phyloP scores from a whole-genome alignment of 352 stramenopile species.

The Blastocystis sp. region DNA sequence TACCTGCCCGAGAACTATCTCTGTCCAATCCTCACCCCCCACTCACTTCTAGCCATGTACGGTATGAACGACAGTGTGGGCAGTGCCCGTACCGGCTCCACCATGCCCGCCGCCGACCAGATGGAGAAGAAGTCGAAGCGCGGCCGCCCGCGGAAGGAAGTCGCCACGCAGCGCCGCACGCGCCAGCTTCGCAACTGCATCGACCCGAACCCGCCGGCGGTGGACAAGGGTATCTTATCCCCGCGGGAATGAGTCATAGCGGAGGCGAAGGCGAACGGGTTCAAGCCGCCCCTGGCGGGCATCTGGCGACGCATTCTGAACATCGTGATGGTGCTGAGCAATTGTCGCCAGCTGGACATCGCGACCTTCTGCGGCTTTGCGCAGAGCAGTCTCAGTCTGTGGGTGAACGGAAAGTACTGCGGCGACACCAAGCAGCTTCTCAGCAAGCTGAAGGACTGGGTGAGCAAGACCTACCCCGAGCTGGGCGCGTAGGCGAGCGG shows the following conservation, averaged over 20 bases:
- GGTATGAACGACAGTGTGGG: not conserved
- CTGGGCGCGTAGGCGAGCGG: conserved; percentile 25
- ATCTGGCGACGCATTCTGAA: conserved; percentile 64
- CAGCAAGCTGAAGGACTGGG: conserved; percentile 59
- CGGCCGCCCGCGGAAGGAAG: conserved; percentile 56
- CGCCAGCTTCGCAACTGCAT: conserved; percentile 36
- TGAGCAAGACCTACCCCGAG: conserved; percentile 54
- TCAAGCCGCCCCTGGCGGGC: conserved; percentile 21
- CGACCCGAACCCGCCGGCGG: conserved; percentile 16
- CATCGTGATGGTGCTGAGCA: conserved; percentile 57
- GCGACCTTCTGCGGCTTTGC: conserved; percentile 65
- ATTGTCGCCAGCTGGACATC: conserved; percentile 54
- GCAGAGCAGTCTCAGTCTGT: conserved; percentile 61
- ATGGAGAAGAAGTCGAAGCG: conserved; percentile 32
- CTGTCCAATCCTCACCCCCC: not conserved
- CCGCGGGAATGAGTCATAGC: not conserved
- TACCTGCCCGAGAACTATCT: conserved; percentile 69
- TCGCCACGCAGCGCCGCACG: not conserved
- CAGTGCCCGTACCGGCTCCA: not conserved
- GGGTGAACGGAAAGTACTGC: conserved; percentile 68
- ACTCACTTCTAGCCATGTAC: conserved; percentile 14
- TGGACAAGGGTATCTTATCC: not conserved
- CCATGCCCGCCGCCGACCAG: not conserved
- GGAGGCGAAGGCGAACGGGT: conserved; percentile 60
- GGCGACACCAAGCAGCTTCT: conserved; percentile 59